Conservation (phyloP, 2,329 filamentous ascomycete species). For the Penicillium sp. region DNA sequence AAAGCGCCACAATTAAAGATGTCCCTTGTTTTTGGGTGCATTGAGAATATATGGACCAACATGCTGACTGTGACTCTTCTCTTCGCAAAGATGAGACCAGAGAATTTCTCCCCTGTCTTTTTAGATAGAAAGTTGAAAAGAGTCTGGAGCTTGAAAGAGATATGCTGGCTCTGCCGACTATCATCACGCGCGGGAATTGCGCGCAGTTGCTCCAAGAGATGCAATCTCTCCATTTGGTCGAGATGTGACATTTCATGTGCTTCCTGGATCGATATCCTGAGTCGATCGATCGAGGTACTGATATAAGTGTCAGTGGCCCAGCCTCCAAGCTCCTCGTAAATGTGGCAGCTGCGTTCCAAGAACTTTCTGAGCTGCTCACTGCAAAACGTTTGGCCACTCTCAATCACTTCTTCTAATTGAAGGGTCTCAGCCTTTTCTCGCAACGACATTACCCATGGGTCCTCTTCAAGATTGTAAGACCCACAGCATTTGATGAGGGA, state of each 20-base stretch:
- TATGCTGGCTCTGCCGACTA: slow-evolving; percentile 6
- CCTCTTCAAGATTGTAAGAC: slow-evolving; percentile 58
- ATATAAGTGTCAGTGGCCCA: slow-evolving; percentile 73
- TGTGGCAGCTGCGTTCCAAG: slow-evolving; percentile 49
- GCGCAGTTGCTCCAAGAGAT: slow-evolving; percentile 51
- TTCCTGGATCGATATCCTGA: slow-evolving; percentile 23
- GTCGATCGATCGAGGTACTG: slow-evolving; percentile 47
- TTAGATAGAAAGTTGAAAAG: slow-evolving; percentile 57
- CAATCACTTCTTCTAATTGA: slow-evolving; percentile 30
- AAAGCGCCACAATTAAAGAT: slow-evolving; percentile 46
- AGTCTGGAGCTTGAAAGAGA: slow-evolving; percentile 60
- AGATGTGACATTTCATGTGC: slow-evolving; percentile 44
- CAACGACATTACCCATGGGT: slow-evolving; percentile 61
- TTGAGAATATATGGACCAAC: slow-evolving; percentile 58
- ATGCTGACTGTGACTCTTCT: slow-evolving; percentile 64
- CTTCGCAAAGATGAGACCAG: slow-evolving; percentile 67
- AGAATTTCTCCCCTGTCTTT: slow-evolving; percentile 49
- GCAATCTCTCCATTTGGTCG: slow-evolving; percentile 55
- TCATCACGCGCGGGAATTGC: slow-evolving; percentile 23
- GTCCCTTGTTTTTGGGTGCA: slow-evolving; percentile 50
- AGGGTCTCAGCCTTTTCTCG: slow-evolving; percentile 35
- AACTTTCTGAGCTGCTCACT: slow-evolving; percentile 60
- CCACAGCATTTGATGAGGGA: slow-evolving; percentile 47
- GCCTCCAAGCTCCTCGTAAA: slow-evolving; percentile 61
- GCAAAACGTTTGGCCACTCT: slow-evolving; percentile 38